phyloP scores from a whole-genome alignment of 768 basidiomycete species.

The Calocybe indica region DNA sequence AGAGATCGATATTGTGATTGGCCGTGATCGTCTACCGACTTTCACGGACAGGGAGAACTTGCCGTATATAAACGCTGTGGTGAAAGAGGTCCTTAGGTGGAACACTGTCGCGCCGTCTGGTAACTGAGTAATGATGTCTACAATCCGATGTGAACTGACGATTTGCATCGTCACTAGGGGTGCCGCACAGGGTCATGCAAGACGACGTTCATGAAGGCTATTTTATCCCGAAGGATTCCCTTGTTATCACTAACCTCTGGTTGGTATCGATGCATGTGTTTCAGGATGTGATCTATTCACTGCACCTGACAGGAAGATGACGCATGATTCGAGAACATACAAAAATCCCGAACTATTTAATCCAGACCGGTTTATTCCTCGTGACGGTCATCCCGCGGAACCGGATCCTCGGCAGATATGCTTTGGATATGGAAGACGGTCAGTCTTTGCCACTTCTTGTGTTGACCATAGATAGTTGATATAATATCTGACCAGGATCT shows the following conservation, averaged over 20 bases:
- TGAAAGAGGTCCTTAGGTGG: not conserved
- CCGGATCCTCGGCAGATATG: conserved; percentile 53
- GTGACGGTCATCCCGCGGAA: conserved; percentile 35
- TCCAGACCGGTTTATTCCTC: conserved; percentile 54
- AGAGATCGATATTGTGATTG: conserved; percentile 14
- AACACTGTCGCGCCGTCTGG: not conserved
- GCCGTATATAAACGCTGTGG: conserved; percentile 5
- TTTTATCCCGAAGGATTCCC: conserved; percentile 52
- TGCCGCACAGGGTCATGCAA: conserved; percentile 51
- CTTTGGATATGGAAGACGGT: conserved; percentile 71
- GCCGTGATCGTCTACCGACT: conserved; percentile 10
- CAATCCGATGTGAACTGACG: too few species aligned
- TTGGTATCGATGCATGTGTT: conserved; percentile 9
- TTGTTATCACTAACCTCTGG: conserved; percentile 50
- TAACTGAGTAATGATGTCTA: not conserved
- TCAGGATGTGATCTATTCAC: too few species aligned
- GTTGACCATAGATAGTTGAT: conserved; percentile 1
- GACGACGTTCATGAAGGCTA: conserved; percentile 61
- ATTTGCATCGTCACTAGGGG: conserved; percentile 20
- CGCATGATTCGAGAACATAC: conserved; percentile 51
- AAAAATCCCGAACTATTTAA: conserved; percentile 48
- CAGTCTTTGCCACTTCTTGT: conserved; percentile 12
- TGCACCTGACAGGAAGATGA: conserved; percentile 33
- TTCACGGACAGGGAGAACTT: conserved; percentile 10
- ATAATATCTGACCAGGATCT: conserved; percentile 27